Evolutionary conservation across 805 yeast species (phyloP), one percentile per base, ranked within the genome.

Genomic region (Saturnispora halmiae): DNA sequence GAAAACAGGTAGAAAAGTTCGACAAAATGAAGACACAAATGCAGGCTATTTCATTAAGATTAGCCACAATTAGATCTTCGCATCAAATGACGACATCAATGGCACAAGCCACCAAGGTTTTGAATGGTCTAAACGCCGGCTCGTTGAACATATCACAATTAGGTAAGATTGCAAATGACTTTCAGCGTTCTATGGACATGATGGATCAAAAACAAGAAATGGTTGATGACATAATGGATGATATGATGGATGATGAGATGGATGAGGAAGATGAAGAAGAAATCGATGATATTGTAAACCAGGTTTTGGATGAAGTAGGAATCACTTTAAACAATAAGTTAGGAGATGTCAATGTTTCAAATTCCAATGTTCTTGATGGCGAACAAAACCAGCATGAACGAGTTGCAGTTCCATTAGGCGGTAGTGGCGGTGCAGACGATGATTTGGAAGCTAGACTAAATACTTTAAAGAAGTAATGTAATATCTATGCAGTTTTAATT

Each of bases 161-260:
- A 46, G 81, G 85, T 43, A 73, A 81, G 46, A 92, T 92, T 16
- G 86, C 96, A 2, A 88, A 85, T 82, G 97, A 92, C 53, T 92
- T 92, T 60, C 95, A 92, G 54, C 78, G 76, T 53, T 95, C 90
- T 55, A 85, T 83, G 61, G 98, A 94, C 57, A 66, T 94, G 52
- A 92, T 92, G 97, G 96, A 90, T 60, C 98, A 92, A 64, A 80
- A 95, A 55, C 97, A 94, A 61, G 99, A 94, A 59, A 85, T 94
- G 76, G 92, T 92, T 82, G 98, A 92, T 58, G 98, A 92, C 58
- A 94, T 96, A 15, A 81, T 92, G 52, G 99, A 92, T 57, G 96
- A 90, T 59, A 83, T 92, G 15, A 86, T 92, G 92, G 95, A 82
- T 40, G 86, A 80, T 53, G 96, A 85, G 53, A 77, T 84, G 43